Conservation (phyloP, 805 yeast genomes). For the Zygosaccharomyces lentus region DNA sequence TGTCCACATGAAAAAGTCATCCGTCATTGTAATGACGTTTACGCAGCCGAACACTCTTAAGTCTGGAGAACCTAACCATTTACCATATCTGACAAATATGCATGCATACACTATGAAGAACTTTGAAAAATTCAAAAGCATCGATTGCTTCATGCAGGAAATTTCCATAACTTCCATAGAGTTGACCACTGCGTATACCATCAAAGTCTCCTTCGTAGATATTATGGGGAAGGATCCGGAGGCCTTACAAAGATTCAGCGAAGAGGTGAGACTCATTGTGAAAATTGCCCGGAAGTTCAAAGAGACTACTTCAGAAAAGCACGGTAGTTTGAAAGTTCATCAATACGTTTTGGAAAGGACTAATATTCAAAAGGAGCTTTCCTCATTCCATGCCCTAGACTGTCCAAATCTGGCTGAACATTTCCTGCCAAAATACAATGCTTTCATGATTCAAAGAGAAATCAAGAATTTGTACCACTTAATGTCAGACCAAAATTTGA, state of each 20-base stretch:
- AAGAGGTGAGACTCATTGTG: constrained; percentile 24
- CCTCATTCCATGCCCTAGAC: constrained; percentile 21
- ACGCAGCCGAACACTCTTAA: constrained; percentile 30
- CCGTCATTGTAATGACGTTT: constrained; percentile 32
- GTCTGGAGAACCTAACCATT: constrained; percentile 30
- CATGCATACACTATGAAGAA: constrained; percentile 24
- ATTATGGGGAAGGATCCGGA: constrained; percentile 29
- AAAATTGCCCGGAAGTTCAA: constrained; percentile 23
- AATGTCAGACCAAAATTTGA: constrained; percentile 83
- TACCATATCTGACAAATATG: constrained; percentile 36
- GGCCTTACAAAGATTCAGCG: constrained; percentile 21
- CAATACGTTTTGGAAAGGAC: constrained; percentile 29
- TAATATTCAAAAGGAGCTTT: constrained; percentile 24
- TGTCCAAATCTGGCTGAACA: constrained; percentile 45
- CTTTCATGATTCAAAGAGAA: constrained; percentile 43
- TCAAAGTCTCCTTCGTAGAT: constrained; percentile 26
- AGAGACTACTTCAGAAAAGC: constrained; percentile 27
- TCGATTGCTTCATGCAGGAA: constrained; percentile 29
- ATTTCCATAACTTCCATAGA: constrained; percentile 31
- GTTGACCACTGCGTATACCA: constrained; percentile 26
- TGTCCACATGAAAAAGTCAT: constrained; percentile 24
- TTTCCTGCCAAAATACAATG: constrained; percentile 44
- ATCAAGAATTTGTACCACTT: constrained; percentile 55
- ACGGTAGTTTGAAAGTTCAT: constrained; percentile 31
- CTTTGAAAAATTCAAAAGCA: constrained; percentile 32